Conservation (phyloP, 768 basidiomycete genomes). For the Mycena amicta region DNA sequence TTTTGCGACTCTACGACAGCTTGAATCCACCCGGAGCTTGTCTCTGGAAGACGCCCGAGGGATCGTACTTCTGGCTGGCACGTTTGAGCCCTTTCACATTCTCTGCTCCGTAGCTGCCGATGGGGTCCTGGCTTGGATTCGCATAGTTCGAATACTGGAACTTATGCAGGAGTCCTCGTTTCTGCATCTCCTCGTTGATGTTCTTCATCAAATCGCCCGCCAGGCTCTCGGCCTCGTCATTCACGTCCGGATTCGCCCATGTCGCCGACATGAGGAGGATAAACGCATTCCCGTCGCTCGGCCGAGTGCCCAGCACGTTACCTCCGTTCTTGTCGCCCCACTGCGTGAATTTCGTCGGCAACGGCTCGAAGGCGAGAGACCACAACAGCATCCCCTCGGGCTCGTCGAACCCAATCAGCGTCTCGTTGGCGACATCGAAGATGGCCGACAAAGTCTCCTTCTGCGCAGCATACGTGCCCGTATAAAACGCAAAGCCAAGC, state of each 20-base stretch:
- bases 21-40: slow-evolving; percentile 8
- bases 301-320: neutral
- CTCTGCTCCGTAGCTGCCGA: neutral
- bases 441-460: neutral
- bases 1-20: no score
- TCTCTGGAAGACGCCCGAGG: slow-evolving; percentile 3
- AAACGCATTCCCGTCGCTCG: neutral
- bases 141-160: slow-evolving; percentile 9
- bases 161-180: neutral
- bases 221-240: neutral
- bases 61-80: slow-evolving; percentile 2
- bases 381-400: neutral
- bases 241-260: neutral
- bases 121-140: neutral
- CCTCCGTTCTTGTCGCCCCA: neutral
- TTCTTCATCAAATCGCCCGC: neutral
- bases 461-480: neutral
- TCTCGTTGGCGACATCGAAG: neutral
- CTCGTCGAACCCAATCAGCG: neutral
- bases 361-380: neutral
- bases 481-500: neutral
- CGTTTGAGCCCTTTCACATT: neutral
- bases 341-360: neutral
- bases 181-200: neutral
- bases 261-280: neutral